A percentile compares a stretch with the other conserved stretches of the same genome.
Evolutionary conservation across 2,329 filamentous ascomycete species (phyloP).

Genomic region (Zalaria obscura): DNA sequence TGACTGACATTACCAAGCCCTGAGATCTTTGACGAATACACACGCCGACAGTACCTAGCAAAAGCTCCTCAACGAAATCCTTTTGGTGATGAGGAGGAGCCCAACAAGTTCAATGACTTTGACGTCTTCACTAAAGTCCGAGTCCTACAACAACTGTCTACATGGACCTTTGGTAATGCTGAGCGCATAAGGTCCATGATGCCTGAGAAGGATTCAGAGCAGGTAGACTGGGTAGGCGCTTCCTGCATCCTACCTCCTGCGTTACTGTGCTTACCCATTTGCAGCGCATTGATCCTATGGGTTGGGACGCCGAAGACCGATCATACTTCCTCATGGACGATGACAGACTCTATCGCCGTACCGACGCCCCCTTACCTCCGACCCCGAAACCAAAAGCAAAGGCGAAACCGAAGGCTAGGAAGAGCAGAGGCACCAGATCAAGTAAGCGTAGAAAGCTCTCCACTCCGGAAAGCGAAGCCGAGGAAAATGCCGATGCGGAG

Average conservation of each 20-base stretch:
- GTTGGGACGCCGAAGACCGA: constrained; percentile 78
- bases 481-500: constrained; percentile 26
- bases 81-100: constrained; percentile 63
- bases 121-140: constrained; percentile 70
- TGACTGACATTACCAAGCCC: constrained; percentile 34
- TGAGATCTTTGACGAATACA: constrained; percentile 87
- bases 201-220: constrained; percentile 68
- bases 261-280: constrained; percentile 10
- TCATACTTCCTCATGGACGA: constrained; percentile 88
- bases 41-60: constrained; percentile 72
- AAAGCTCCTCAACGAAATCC: constrained; percentile 71
- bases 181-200: constrained; percentile 79
- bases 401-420: constrained; percentile 43
- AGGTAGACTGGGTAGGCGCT: constrained; percentile 62
- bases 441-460: constrained; percentile 57
- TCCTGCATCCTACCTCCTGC: neutral
- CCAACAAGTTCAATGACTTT: constrained; percentile 64
- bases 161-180: constrained; percentile 77
- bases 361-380: constrained; percentile 53
- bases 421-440: constrained; percentile 42
- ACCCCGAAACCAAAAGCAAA: constrained; percentile 35
- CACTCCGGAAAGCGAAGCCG: constrained; percentile 27
- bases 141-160: constrained; percentile 75
- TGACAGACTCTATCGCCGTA: constrained; percentile 78
- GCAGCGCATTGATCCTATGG: constrained; percentile 60